These are phyloP conservation scores for Aurifilum marmelostoma DNA, from an alignment of 2,329 filamentous ascomycete species.

Conservation along the genomic window DNA sequence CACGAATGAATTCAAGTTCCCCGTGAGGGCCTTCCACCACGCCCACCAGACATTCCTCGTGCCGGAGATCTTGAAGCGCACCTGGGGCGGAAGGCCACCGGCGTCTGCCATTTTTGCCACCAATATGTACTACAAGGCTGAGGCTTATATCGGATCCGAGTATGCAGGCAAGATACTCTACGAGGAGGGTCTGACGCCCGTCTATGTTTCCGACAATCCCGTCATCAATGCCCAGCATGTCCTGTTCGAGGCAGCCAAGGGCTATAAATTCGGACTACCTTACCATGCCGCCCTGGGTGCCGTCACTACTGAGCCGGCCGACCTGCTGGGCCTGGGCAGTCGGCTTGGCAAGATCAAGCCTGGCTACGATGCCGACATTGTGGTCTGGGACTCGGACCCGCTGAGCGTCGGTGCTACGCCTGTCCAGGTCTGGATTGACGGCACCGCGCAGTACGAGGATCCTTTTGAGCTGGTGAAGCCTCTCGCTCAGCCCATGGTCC, in stretches of 20 bases:
- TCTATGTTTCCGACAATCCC: conserved; percentile 74
- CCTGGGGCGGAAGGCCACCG: conserved; percentile 57
- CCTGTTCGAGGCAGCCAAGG: conserved; percentile 66
- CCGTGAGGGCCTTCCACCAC: conserved; percentile 70
- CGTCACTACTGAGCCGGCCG: conserved; percentile 62
- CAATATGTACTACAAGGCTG: conserved; percentile 74
- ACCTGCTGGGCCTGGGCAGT: conserved; percentile 59
- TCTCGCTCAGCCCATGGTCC: conserved; percentile 41
- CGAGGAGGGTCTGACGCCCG: conserved; percentile 65
- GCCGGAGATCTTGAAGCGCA: conserved; percentile 56
- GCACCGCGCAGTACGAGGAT: conserved; percentile 58
- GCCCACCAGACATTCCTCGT: conserved; percentile 66
- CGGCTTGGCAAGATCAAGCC: conserved; percentile 64
- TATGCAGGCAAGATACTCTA: conserved; percentile 68
- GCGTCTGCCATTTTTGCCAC: conserved; percentile 69
- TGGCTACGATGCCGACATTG: conserved; percentile 64
- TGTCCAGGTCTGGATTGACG: conserved; percentile 67
- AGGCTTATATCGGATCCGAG: conserved; percentile 67
- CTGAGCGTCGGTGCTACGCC: conserved; percentile 62
- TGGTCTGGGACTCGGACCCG: conserved; percentile 66
- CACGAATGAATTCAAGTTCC: conserved; percentile 72
- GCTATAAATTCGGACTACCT: conserved; percentile 61
- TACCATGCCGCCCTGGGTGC: conserved; percentile 62
- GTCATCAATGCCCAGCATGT: conserved; percentile 72
- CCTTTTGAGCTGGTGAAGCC: conserved; percentile 60